A percentile compares a stretch with the other conserved stretches of the same genome.
Conservation (phyloP, 306 rosid species). For the Pueraria montana region DNA sequence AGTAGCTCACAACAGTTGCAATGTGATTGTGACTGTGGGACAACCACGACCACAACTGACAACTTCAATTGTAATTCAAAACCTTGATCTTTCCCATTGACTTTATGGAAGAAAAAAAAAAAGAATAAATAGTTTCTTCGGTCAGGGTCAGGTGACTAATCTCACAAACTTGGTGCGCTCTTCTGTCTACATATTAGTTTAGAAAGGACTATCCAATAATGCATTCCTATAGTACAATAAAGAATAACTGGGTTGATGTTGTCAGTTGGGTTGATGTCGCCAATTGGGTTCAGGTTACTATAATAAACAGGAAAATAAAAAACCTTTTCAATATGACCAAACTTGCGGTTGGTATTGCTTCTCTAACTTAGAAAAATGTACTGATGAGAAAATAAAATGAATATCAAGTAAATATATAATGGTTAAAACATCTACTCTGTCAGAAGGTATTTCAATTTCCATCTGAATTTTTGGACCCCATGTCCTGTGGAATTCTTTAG, state of each 20-base stretch:
- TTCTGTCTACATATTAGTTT: no score
- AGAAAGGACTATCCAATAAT: no score
- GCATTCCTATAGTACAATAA: no score
- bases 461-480: neutral
- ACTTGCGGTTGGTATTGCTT: constrained; percentile 4
- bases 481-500: neutral
- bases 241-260: neutral
- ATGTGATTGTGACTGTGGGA: neutral
- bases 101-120: neutral
- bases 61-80: neutral
- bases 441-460: neutral
- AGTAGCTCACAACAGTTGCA: neutral
- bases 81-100: no score
- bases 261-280: no score
- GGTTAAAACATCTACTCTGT: neutral
- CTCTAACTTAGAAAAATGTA: constrained; percentile 14
- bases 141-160: neutral
- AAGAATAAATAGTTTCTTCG: neutral
- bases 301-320: neutral
- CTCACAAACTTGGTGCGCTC: neutral
- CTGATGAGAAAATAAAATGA: neutral
- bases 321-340: neutral
- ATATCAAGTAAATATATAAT: neutral
- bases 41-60: neutral
- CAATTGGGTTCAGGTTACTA: neutral